Evolutionary conservation across 2,329 filamentous ascomycete genomes (phyloP), one percentile per base, ranked within the genome.

Genomic region (Penicillium sp.): DNA sequence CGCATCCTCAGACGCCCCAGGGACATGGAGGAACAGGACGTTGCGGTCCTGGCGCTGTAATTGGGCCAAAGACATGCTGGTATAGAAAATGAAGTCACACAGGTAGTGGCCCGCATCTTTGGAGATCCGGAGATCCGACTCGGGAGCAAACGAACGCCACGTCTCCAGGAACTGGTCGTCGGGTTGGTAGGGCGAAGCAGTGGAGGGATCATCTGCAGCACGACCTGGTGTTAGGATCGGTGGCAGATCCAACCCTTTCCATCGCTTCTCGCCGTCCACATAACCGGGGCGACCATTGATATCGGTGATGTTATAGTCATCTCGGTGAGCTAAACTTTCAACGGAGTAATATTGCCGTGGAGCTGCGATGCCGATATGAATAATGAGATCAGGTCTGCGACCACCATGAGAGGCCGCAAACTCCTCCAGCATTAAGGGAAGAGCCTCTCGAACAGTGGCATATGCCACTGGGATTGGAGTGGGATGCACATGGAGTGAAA

Each of bases 341-440:
- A 93, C 78, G 12, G 84, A 83, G 72, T 93, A 96, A 65, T 84
- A 85, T 66, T 73, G 81, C 65, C 77, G 84, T 68, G 72, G 89
- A 70, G 71, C 78, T 0, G 90, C 89, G 83, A 96, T 91, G 61
- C 91, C 91, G 51, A 96, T 89, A 73, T 96, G 91, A 4, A 96
- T 73, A 23, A 86, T 81, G 31, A 89, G 75, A 72, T 96, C 89
- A 53, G 87, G 82, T 49, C 78, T 71, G 62, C 65, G 72, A 57
- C 70, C 70, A 60, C 73, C 73, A 49, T 77, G 71, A 8, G 68
- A 64, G 10, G 72, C 70, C 62, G 77, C 71, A 61, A 75, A 77
- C 31, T 76, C 63, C 15, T 76, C 69, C 76, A 90, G 85, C 6
- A 96, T 78, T 6, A 70, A 70, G 1, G 91, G 89, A 4, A 93